These are phyloP conservation scores for Cladosporium phlei DNA, from an alignment of 2,329 filamentous ascomycete genomes.

Conservation along the genomic window DNA sequence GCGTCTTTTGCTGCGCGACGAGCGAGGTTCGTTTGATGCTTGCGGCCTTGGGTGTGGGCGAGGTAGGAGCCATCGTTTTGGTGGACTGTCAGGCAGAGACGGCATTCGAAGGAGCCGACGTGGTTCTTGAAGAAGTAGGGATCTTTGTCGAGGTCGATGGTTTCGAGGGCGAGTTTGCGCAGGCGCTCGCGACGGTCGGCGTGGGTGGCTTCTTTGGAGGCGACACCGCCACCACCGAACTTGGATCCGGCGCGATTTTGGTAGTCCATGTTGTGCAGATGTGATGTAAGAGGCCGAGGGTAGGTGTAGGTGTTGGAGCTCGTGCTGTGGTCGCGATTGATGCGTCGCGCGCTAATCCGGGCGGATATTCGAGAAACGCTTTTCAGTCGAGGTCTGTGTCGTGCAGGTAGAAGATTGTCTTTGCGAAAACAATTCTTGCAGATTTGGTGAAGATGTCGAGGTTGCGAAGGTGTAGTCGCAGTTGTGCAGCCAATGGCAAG, in stretches of 20 bases:
- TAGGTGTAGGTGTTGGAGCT: background rate
- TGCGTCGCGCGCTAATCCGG: slow-evolving; percentile 4
- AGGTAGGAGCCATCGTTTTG: slow-evolving; percentile 99
- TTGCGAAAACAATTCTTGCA: no score
- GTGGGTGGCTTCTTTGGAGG: slow-evolving; percentile 87
- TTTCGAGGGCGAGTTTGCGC: slow-evolving; percentile 95
- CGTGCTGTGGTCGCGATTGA: background rate
- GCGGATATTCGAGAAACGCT: no score
- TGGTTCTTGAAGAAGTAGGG: slow-evolving; percentile 99
- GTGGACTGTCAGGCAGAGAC: slow-evolving; percentile 93
- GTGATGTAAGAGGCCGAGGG: background rate
- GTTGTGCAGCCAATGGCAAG: no score
- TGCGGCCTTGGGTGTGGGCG: slow-evolving; percentile 95
- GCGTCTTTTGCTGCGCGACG: slow-evolving; percentile 93
- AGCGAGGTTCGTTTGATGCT: slow-evolving; percentile 97
- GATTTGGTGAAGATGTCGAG: no score
- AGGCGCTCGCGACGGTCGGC: slow-evolving; percentile 95
- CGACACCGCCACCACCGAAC: slow-evolving; percentile 94
- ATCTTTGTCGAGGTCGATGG: slow-evolving; percentile 98
- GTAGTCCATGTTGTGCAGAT: slow-evolving; percentile 24
- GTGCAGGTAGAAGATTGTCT: no score
- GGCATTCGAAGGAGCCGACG: slow-evolving; percentile 95
- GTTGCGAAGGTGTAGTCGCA: no score
- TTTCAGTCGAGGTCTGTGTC: no score
- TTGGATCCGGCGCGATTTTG: slow-evolving; percentile 95